Evolutionary conservation across 1,284 basidiomycete genomes (phyloP).

Genomic region (Ustilago crameri): DNA sequence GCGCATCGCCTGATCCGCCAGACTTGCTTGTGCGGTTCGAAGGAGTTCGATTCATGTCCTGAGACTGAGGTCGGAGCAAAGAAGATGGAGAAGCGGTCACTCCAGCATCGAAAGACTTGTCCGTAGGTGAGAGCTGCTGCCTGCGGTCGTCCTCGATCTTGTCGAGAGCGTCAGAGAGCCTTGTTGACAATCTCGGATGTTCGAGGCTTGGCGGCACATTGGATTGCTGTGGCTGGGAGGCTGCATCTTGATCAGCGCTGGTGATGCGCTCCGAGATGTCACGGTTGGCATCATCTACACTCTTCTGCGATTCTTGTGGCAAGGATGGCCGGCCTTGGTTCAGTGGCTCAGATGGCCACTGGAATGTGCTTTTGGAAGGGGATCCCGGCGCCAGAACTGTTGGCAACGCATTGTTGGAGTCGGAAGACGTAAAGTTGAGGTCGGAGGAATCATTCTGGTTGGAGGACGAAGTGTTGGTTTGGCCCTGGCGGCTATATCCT

Average conservation of each 20-base stretch:
- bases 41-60: constrained; percentile 22
- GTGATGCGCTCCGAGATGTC: constrained; percentile 38
- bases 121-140: constrained; percentile 27
- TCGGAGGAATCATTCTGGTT: constrained; percentile 26
- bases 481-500: neutral
- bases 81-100: constrained; percentile 8
- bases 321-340: constrained; percentile 25
- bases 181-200: constrained; percentile 15
- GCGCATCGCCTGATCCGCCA: constrained; percentile 8
- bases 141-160: constrained; percentile 28
- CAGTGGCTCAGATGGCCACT: constrained; percentile 39
- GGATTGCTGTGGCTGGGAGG: constrained; percentile 4
- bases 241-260: constrained; percentile 25
- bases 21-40: constrained; percentile 35
- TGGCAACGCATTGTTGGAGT: constrained; percentile 15
- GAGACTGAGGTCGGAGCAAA: constrained; percentile 16
- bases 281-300: constrained; percentile 33
- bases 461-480: constrained; percentile 19
- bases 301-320: constrained; percentile 37
- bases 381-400: constrained; percentile 3
- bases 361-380: constrained; percentile 21
- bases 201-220: constrained; percentile 9
- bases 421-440: constrained; percentile 39
- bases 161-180: constrained; percentile 24
- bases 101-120: neutral